Evolutionary conservation across 208 protist genomes (phyloP).

Genomic region (Naegleria fowleri): DNA sequence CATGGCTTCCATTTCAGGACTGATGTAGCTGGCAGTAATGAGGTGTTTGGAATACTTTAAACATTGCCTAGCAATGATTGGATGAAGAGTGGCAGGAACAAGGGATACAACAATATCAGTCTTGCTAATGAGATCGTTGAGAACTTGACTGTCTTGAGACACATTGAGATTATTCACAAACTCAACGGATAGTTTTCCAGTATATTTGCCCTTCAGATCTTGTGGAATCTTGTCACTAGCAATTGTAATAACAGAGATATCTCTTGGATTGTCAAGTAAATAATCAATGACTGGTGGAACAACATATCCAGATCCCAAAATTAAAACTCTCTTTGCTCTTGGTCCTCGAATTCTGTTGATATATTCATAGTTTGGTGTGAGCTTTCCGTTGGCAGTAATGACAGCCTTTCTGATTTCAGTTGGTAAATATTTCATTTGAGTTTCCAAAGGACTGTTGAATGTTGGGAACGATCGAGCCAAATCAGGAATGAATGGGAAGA

Average conservation of each 20-base stretch:
- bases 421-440: constrained; percentile 44
- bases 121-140: background rate
- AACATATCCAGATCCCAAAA: constrained; percentile 36
- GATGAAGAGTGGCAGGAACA: constrained; percentile 46
- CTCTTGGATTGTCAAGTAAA: constrained; percentile 35
- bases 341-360: constrained; percentile 48
- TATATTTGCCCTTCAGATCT: background rate
- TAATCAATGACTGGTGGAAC: constrained; percentile 51
- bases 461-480: constrained; percentile 40
- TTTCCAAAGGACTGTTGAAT: constrained; percentile 38
- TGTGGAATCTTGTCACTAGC: background rate
- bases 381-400: constrained; percentile 49
- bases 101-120: constrained; percentile 53
- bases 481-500: constrained; percentile 35
- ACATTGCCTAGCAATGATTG: constrained; percentile 50
- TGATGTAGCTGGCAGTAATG: constrained; percentile 58
- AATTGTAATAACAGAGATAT: background rate
- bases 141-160: background rate
- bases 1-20: constrained; percentile 45
- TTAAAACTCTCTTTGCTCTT: constrained; percentile 22
- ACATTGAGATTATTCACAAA: constrained; percentile 26
- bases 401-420: constrained; percentile 44
- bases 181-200: background rate
- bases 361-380: constrained; percentile 60
- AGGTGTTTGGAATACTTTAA: constrained; percentile 53